Conservation (phyloP, 352 stramenopile genomes). For the Phytophthora quininea region DNA sequence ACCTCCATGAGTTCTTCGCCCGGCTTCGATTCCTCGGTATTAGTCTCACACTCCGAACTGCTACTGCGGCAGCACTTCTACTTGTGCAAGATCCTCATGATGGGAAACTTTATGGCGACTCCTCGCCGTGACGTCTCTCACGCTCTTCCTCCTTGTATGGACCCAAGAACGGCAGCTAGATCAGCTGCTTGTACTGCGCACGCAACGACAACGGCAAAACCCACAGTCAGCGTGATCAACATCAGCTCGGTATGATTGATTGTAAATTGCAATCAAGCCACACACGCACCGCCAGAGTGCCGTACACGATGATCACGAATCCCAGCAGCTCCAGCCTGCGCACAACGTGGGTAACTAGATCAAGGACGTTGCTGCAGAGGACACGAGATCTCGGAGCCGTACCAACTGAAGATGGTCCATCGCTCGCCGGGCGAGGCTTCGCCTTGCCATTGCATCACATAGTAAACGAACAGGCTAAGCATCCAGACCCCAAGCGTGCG, state of each 20-base stretch:
- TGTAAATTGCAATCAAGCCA: slow-evolving; percentile 11
- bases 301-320: slow-evolving; percentile 83
- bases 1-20: slow-evolving; percentile 87
- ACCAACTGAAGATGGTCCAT: slow-evolving; percentile 81
- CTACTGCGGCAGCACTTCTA: slow-evolving; percentile 26
- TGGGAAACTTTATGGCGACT: slow-evolving; percentile 66
- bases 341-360: slow-evolving; percentile 4
- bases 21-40: slow-evolving; percentile 77
- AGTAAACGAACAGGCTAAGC: slow-evolving; percentile 80
- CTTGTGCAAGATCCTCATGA: slow-evolving; percentile 81
- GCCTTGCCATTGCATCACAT: slow-evolving; percentile 73
- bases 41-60: slow-evolving; percentile 79
- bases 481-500: slow-evolving; percentile 81
- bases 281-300: slow-evolving; percentile 78
- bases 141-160: slow-evolving; percentile 65
- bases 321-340: slow-evolving; percentile 73
- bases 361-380: not conserved
- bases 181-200: slow-evolving; percentile 88
- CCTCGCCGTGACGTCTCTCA: slow-evolving; percentile 27
- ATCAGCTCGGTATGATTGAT: too few species aligned
- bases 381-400: slow-evolving; percentile 13
- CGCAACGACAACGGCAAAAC: too few species aligned
- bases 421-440: slow-evolving; percentile 64
- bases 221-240: too few species aligned
- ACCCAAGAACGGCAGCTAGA: slow-evolving; percentile 47